phyloP scores from a whole-genome alignment of 192 early-diverging fungal species.

The Gonapodya sp. region DNA sequence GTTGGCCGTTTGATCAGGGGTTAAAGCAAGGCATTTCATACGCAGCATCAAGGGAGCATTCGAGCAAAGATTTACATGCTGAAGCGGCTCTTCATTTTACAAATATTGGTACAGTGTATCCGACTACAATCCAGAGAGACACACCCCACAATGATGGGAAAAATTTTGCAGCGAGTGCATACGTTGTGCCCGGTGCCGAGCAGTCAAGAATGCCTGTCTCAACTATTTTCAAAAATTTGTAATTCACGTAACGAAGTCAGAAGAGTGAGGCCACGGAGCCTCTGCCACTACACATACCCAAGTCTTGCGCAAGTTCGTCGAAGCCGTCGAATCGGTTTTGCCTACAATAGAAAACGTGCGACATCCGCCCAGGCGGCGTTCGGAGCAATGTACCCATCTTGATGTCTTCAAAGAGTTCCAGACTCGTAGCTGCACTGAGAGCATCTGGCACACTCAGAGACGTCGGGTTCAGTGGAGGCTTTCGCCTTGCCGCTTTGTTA shows the following conservation, averaged over 20 bases:
- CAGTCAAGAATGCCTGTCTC: neutral
- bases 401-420: neutral
- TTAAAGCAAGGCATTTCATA: too few species aligned
- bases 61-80: too few species aligned
- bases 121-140: neutral
- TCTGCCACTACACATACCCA: neutral
- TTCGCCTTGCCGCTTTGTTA: neutral
- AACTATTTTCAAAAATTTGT: neutral
- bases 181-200: neutral
- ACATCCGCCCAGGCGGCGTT: neutral
- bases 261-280: neutral
- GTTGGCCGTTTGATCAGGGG: too few species aligned
- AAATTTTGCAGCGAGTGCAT: neutral
- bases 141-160: neutral
- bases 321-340: neutral
- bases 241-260: neutral
- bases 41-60: too few species aligned
- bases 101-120: neutral
- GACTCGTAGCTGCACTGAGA: neutral
- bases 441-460: too few species aligned
- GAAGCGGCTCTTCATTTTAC: neutral
- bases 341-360: neutral
- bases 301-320: neutral
- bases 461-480: neutral
- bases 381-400: neutral